Evolutionary conservation across 331 rosid species (phyloP).

Genomic region (Acacia concinna): DNA sequence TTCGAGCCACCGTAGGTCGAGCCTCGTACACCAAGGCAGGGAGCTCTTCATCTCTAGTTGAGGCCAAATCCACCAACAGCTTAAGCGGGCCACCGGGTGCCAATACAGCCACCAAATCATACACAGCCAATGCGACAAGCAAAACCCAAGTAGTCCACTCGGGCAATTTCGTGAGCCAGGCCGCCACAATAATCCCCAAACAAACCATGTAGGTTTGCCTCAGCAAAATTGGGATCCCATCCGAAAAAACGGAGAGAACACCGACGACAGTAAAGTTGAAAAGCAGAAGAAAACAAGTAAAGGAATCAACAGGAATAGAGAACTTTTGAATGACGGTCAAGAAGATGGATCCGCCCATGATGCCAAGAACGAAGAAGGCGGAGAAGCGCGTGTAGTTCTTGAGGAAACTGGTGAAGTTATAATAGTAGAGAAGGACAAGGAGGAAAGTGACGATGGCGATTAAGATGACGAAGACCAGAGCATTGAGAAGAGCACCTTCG

Average conservation of each 20-base stretch:
- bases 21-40: conserved; percentile 92
- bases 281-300: conserved; percentile 63
- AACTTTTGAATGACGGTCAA: conserved; percentile 63
- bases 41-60: conserved; percentile 81
- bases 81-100: conserved; percentile 96
- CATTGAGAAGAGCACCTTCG: conserved; percentile 89
- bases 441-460: conserved; percentile 78
- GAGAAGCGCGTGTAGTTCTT: conserved; percentile 88
- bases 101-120: conserved; percentile 85
- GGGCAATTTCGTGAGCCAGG: conserved; percentile 85
- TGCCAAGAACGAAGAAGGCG: conserved; percentile 76
- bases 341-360: conserved; percentile 89
- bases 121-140: conserved; percentile 77
- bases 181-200: conserved; percentile 80
- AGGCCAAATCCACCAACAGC: conserved; percentile 83
- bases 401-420: conserved; percentile 81
- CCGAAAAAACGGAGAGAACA: conserved; percentile 68
- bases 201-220: conserved; percentile 78
- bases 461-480: conserved; percentile 74
- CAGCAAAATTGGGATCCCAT: conserved; percentile 67
- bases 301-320: conserved; percentile 75
- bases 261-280: conserved; percentile 83
- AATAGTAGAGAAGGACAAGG: conserved; percentile 79
- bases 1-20: conserved; percentile 59
- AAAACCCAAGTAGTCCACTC: conserved; percentile 95